These are phyloP conservation scores for Neofusicoccum umdonicola DNA, from an alignment of 2,329 filamentous ascomycete species.

Conservation along the genomic window DNA sequence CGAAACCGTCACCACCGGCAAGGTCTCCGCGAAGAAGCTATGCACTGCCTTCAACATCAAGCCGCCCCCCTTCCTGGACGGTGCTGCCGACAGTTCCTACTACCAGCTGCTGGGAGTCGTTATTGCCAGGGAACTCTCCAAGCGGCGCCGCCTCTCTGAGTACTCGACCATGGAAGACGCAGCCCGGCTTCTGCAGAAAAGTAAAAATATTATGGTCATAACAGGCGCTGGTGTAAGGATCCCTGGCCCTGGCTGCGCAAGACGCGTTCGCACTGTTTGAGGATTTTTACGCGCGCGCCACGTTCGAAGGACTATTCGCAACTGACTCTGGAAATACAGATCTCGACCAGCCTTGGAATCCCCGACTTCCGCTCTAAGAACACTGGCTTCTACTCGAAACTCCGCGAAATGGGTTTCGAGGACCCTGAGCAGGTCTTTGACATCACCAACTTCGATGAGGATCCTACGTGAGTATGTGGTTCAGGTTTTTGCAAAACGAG, in stretches of 20 bases:
- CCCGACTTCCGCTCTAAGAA: slow-evolving; percentile 95
- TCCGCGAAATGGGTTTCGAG: slow-evolving; percentile 71
- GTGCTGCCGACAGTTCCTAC: slow-evolving; percentile 69
- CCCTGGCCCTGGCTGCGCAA: slow-evolving; percentile 34
- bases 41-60: slow-evolving; percentile 81
- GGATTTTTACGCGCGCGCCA: not conserved
- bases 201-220: slow-evolving; percentile 84
- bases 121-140: slow-evolving; percentile 76
- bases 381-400: slow-evolving; percentile 83
- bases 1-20: slow-evolving; percentile 65
- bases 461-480: slow-evolving; percentile 55
- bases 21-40: slow-evolving; percentile 75
- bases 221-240: slow-evolving; percentile 71
- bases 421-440: slow-evolving; percentile 97
- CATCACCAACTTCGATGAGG: slow-evolving; percentile 78
- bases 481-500: not conserved
- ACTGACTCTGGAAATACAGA: slow-evolving; percentile 37
- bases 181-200: slow-evolving; percentile 68
- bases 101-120: slow-evolving; percentile 72
- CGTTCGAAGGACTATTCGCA: slow-evolving; percentile 25
- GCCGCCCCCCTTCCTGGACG: slow-evolving; percentile 71
- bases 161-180: slow-evolving; percentile 90
- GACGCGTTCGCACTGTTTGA: slow-evolving; percentile 3
- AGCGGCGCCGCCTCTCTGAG: slow-evolving; percentile 72
- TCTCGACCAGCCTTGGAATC: slow-evolving; percentile 94